A percentile compares a stretch with the other conserved stretches of the same genome.
phyloP scores from a whole-genome alignment of 768 basidiomycete species.

The Tricholomella constricta region DNA sequence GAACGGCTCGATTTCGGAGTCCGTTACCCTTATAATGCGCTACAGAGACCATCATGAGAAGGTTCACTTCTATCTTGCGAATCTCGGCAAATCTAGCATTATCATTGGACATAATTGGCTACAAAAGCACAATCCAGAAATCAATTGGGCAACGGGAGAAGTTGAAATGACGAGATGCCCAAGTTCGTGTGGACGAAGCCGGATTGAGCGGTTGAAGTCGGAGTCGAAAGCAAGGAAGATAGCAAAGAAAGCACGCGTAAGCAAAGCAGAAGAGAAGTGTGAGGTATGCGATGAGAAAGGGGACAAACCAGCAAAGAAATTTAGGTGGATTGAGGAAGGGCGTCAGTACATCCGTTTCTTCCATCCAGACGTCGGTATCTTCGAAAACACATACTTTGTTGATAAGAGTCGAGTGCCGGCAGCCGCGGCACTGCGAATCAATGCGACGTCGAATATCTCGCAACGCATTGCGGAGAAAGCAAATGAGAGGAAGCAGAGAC shows the following conservation, averaged over 20 bases:
- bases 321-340: background rate
- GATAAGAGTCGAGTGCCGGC: background rate
- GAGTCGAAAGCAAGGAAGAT: background rate
- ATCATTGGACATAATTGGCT: no score
- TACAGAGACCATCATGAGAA: slow-evolving; percentile 1
- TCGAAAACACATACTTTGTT: no score
- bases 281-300: background rate
- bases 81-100: no score
- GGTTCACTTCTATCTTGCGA: background rate
- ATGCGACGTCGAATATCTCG: no score
- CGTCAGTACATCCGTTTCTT: background rate
- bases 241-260: background rate
- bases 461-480: background rate
- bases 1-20: background rate
- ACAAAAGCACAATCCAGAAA: no score
- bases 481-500: background rate
- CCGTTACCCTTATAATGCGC: background rate
- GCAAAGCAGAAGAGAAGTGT: background rate
- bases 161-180: background rate
- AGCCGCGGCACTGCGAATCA: no score
- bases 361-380: background rate
- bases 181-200: background rate
- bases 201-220: background rate
- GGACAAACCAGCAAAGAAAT: background rate
- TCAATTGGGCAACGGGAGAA: background rate